Base-by-base conservation (phyloP, 1,284 basidiomycete species). In the Tilletiopsis washingtonensis region DNA sequence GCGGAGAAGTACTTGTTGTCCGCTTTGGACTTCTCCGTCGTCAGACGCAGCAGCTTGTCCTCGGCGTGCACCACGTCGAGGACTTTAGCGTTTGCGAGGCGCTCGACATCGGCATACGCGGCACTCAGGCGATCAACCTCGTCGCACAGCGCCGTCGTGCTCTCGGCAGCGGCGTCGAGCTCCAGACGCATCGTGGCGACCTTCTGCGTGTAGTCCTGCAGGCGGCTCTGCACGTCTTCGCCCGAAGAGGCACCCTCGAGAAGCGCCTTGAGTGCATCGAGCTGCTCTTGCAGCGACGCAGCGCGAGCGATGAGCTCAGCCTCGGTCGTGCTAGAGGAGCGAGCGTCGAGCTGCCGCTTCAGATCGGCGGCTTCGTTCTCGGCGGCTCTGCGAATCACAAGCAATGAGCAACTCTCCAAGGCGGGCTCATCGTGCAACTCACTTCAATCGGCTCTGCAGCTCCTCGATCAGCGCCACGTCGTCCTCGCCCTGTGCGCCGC, bases 1-100 rank as follows among this genome's bases (percentile, higher is more conserved):
- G 85, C 84, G 23, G 86, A 81, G 72, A 85, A 97, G 74, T 84
- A 97, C 75, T 91, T 94, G 78, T 91, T 94, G 65, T 97, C 91
- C 19, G 87, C 84, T 75, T 93, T 96, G 12, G 88, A 86, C 84
- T 82, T 86, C 82, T 77, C 76, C n/a, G 73, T 74, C 2, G 69
- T 69, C 21, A 75, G 62, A 11, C 73, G 71, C 46, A 74, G 73
- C 43, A 91, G 68, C 53, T 82, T 82, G 45, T 90, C 85, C 71
- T 98, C 93, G 67, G 84, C 77, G 14, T 77, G 78, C 37, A 80
- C 77, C 24, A 96, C 76, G 50, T 93, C 86, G 57, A 87, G 86
- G 1, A 90, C 82, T 74, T 93, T 93, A 72, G 79, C 84, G 59
- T 85, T 83, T 40, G 90, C 80, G 58, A 89, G 86, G 45, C 81